Conservation (phyloP, 208 protist genomes). For the Acanthamoeba triangularis region DNA sequence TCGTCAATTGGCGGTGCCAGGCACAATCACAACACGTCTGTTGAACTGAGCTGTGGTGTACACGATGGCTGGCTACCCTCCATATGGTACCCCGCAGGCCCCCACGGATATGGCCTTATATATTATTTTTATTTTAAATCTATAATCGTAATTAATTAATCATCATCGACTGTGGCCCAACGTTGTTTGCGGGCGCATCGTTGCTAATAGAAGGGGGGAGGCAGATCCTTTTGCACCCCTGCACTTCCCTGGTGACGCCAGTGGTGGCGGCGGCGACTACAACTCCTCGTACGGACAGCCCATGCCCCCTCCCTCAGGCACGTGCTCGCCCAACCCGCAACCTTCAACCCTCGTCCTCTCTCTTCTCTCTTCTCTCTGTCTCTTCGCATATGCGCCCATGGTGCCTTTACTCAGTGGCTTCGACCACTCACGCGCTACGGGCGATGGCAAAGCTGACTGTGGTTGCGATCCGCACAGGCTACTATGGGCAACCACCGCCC, state of each 20-base stretch:
- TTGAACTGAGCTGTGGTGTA: too few species aligned
- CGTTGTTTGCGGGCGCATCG: background rate
- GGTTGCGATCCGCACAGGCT: background rate
- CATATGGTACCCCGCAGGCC: background rate
- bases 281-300: background rate
- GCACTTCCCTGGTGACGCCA: constrained; percentile 10
- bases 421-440: background rate
- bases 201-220: background rate
- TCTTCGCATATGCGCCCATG: too few species aligned
- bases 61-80: background rate
- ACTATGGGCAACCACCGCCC: background rate
- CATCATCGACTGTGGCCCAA: background rate
- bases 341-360: too few species aligned
- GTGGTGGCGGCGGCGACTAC: background rate
- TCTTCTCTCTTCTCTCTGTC: background rate
- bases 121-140: background rate
- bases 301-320: constrained; percentile 22
- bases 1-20: too few species aligned
- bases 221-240: constrained; percentile 2
- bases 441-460: background rate
- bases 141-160: background rate
- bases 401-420: too few species aligned
- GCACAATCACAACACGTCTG: too few species aligned
- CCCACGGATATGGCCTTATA: background rate
- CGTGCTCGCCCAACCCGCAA: too few species aligned